These are phyloP conservation scores for Saturnispora serradocipensis DNA, from an alignment of 805 yeast genomes.

Conservation along the genomic window DNA sequence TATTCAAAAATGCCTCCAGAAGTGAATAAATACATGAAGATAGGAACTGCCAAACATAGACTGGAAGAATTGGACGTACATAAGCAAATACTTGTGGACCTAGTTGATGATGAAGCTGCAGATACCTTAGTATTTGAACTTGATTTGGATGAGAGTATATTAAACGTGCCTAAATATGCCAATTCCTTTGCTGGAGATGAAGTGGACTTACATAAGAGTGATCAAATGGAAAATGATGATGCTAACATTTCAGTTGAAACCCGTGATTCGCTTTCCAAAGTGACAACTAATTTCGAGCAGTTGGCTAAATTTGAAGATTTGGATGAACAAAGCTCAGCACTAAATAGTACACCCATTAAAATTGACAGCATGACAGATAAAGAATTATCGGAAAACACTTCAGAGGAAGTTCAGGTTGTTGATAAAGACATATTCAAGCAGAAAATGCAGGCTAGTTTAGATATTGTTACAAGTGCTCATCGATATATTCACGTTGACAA, in stretches of 20 bases:
- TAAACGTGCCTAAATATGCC: background rate
- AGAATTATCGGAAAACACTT: too few relatives aligned
- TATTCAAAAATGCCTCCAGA: conserved; percentile 30
- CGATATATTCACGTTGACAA: background rate
- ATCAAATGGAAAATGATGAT: background rate
- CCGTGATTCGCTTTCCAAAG: background rate
- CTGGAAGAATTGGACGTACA: conserved; percentile 41
- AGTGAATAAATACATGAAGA: conserved; percentile 32
- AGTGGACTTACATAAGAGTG: background rate
- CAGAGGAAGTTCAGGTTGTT: too few relatives aligned
- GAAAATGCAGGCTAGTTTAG: background rate
- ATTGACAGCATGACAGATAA: too few relatives aligned
- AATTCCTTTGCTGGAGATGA: background rate
- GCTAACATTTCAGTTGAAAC: background rate
- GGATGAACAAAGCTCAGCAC: too few relatives aligned
- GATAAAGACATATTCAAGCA: background rate
- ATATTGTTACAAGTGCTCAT: background rate
- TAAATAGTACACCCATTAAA: background rate
- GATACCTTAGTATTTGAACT: conserved; percentile 5
- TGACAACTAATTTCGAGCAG: background rate
- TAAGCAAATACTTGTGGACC: conserved; percentile 17
- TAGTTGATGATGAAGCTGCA: background rate
- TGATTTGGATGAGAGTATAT: conserved; percentile 1
- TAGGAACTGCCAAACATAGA: conserved; percentile 42
- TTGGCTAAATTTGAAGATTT: background rate